Conservation (phyloP, 2,329 filamentous ascomycete genomes). For the Stachybotrys echinatus region DNA sequence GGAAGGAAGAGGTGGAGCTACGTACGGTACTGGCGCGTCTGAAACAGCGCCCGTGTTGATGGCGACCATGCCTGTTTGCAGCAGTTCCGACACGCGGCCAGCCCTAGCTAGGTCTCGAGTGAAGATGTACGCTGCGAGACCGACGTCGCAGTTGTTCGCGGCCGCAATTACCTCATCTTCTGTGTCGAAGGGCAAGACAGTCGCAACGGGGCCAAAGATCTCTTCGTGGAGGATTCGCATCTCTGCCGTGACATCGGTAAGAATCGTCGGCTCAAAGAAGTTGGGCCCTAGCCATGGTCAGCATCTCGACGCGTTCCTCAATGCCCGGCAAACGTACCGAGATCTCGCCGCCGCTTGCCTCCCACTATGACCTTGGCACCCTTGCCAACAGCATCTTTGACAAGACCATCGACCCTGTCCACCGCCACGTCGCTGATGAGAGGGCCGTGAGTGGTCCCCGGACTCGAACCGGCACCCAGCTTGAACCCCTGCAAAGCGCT, state of each 20-base stretch:
- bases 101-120: constrained; percentile 37
- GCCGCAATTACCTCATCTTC: constrained; percentile 66
- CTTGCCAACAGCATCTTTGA: constrained; percentile 58
- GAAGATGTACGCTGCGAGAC: constrained; percentile 72
- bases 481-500: constrained; percentile 64
- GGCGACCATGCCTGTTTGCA: constrained; percentile 64
- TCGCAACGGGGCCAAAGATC: constrained; percentile 71
- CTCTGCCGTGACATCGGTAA: constrained; percentile 59
- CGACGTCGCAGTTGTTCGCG: constrained; percentile 65
- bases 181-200: constrained; percentile 63
- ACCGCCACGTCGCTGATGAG: constrained; percentile 53
- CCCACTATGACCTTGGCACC: constrained; percentile 57
- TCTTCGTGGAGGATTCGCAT: constrained; percentile 67
- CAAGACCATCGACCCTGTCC: constrained; percentile 58
- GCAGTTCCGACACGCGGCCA: constrained; percentile 37
- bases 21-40: constrained; percentile 17
- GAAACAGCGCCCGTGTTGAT: constrained; percentile 49
- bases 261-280: constrained; percentile 68
- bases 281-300: constrained; percentile 37
- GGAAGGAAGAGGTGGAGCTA: constrained; percentile 1
- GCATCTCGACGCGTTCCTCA: constrained; percentile 9
- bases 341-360: constrained; percentile 55
- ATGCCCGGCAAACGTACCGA: constrained; percentile 36
- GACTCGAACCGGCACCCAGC: constrained; percentile 57
- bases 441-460: constrained; percentile 54